Evolutionary conservation across 805 yeast species (phyloP), one percentile per base, ranked within the genome.

Genomic region (Lipomyces lipofer): DNA sequence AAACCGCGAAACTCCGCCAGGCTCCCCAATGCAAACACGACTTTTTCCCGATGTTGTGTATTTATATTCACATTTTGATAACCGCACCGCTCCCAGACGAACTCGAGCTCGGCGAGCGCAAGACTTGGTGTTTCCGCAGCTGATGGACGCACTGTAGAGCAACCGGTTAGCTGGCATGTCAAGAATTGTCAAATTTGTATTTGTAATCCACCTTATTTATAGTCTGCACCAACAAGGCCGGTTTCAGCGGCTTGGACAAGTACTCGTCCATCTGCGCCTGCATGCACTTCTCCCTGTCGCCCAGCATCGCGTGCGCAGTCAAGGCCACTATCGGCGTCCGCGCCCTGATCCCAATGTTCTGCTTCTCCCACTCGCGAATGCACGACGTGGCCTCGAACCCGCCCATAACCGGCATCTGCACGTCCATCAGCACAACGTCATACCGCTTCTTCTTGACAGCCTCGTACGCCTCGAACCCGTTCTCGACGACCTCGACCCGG

Each of bases 321-420:
- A 88, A 75, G 1, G 96, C 96, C 64, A 88, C 88, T 63, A 88
- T 88, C 19, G 96, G 96, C 0, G 92, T 85, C 54, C 95, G 78
- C 57, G 85, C 82, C 29, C 86, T 78, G 48, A 84, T 78, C 42
- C 91, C 89, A 59, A 84, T 83, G 19, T 83, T 78, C 70, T 84
- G 85, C 73, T 79, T 82, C 71, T 88, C 96, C 95, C 95, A 88
- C 66, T 86, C 89, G 63, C 96, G 76, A 50, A 88, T 88, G 69
- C 83, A 82, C 44, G 85, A 88, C 1, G 96, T 88, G 2, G 96
- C 95, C 66, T 88, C 96, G 69, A 88, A 88, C 0, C 96, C 96
- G 27, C 96, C 95, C 94, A 88, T 89, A 13, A 87, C 88, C 7
- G 96, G 96, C 96, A 88, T 88, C 69, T 88, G 96, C 43, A 88